Percentiles rank a stretch among this genome's conserved stretches.
phyloP scores from a whole-genome alignment of 1,284 basidiomycete species.

The Porphyrellus sp. region DNA sequence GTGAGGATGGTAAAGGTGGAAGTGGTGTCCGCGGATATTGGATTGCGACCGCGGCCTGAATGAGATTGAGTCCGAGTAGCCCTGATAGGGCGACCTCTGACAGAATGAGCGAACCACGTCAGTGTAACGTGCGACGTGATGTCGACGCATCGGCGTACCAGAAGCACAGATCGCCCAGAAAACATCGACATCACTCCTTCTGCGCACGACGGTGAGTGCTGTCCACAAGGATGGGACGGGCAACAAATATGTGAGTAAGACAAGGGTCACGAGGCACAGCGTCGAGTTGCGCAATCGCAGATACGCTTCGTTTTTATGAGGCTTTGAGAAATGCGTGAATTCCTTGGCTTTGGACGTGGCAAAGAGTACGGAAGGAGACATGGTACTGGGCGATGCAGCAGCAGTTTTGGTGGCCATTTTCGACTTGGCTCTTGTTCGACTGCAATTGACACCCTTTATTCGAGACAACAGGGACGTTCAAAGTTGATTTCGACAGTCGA shows the following conservation, averaged over 20 bases:
- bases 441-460: too few relatives aligned
- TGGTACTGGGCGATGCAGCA: slow-evolving; percentile 1
- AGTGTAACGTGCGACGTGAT: neutral
- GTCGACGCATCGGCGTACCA: slow-evolving; percentile 16
- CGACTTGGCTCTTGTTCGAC: neutral
- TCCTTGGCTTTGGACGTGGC: slow-evolving; percentile 22
- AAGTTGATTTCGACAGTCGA: too few relatives aligned
- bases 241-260: slow-evolving; percentile 50
- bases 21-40: slow-evolving; percentile 49
- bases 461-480: too few relatives aligned
- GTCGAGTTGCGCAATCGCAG: slow-evolving; percentile 52
- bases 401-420: slow-evolving; percentile 20
- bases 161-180: slow-evolving; percentile 21
- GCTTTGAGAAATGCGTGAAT: slow-evolving; percentile 45
- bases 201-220: slow-evolving; percentile 34
- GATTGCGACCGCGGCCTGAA: slow-evolving; percentile 51
- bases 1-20: slow-evolving; percentile 38
- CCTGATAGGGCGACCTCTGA: slow-evolving; percentile 45
- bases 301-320: slow-evolving; percentile 52
- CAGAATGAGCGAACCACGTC: neutral
- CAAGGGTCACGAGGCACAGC: slow-evolving; percentile 42
- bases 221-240: slow-evolving; percentile 50
- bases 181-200: slow-evolving; percentile 10
- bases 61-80: slow-evolving; percentile 47
- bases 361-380: slow-evolving; percentile 27